A percentile compares a stretch with the other conserved stretches of the same genome.
Evolutionary conservation across 305 asterid genomes (phyloP).

Genomic region (Fraxinus sp.): DNA sequence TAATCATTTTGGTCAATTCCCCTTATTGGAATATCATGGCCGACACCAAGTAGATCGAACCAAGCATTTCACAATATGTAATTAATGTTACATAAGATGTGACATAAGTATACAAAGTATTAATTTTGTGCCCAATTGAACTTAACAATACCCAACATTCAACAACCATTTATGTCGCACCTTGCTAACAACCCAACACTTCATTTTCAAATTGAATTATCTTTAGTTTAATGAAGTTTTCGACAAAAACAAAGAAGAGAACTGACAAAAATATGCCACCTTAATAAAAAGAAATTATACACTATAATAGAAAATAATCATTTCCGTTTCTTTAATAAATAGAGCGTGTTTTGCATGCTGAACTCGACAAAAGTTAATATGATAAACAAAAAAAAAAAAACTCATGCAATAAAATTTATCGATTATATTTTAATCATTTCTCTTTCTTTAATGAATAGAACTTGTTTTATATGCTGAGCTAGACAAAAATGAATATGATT

Average conservation of each 20-base stretch:
- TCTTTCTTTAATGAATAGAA: not conserved
- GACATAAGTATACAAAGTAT: not conserved
- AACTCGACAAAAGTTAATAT: too few relatives aligned
- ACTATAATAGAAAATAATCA: too few relatives aligned
- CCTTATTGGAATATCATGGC: not conserved
- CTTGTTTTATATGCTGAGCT: not conserved
- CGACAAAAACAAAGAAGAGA: not conserved
- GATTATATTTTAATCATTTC: too few relatives aligned
- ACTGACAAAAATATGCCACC: not conserved
- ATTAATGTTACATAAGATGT: not conserved
- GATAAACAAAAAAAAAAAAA: too few relatives aligned
- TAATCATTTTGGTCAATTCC: not conserved
- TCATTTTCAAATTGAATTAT: not conserved
- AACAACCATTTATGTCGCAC: not conserved
- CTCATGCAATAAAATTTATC: too few relatives aligned
- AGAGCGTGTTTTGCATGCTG: not conserved
- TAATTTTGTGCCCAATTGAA: not conserved
- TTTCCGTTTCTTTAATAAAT: not conserved
- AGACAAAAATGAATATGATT: too few relatives aligned
- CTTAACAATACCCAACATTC: not conserved
- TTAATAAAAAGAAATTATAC: not conserved
- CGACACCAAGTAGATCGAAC: not conserved
- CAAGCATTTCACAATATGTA: not conserved
- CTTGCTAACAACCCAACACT: slow-evolving; percentile 2
- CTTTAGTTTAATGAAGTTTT: not conserved